Percentiles rank a stretch among this genome's conserved stretches.
phyloP scores from a whole-genome alignment of 345 rosid species.

The Psidium friedrichsthalianum region DNA sequence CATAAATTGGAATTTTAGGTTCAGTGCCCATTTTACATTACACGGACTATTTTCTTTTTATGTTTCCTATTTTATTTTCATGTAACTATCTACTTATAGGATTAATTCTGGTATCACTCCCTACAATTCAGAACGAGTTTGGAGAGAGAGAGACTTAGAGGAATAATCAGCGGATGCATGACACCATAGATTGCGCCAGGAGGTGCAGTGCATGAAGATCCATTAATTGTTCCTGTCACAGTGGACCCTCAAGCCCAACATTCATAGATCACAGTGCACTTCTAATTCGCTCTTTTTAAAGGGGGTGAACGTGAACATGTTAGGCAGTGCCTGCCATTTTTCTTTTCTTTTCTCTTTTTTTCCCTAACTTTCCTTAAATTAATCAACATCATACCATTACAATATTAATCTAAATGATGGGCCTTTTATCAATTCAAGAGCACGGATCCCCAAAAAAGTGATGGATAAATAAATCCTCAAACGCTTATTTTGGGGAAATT shows the following conservation, averaged over 20 bases:
- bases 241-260: background rate
- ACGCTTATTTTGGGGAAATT: slow-evolving; percentile 25
- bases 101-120: background rate
- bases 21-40: background rate
- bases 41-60: background rate
- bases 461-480: slow-evolving; percentile 9
- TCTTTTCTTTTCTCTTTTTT: background rate
- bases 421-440: background rate
- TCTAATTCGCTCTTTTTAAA: background rate
- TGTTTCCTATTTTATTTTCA: background rate
- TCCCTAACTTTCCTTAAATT: background rate
- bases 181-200: background rate
- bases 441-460: slow-evolving; percentile 1
- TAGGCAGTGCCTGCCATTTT: background rate
- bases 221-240: background rate
- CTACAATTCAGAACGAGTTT: background rate
- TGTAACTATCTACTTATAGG: background rate
- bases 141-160: background rate
- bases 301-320: background rate
- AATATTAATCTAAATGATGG: background rate
- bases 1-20: background rate
- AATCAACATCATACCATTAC: background rate
- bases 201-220: background rate
- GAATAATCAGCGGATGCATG: background rate
- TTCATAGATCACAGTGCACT: background rate